Evolutionary conservation across 2,329 filamentous ascomycete genomes (phyloP).

Genomic region (Leptosphaerulina australis): DNA sequence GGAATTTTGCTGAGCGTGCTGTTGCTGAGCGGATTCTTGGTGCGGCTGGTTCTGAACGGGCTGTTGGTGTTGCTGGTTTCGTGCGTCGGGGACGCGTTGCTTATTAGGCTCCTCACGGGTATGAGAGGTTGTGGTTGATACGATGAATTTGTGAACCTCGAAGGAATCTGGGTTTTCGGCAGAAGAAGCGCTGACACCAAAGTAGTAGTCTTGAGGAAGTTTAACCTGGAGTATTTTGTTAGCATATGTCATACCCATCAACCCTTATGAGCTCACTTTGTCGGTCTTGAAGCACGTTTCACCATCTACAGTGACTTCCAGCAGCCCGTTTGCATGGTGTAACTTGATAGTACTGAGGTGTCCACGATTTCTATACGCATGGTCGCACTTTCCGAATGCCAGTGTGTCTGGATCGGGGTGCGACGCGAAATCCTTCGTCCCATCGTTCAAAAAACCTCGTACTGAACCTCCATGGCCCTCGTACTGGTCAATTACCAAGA

Average conservation of each 20-base stretch:
- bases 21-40: conserved; percentile 41
- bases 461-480: conserved; percentile 79
- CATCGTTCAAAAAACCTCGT: conserved; percentile 93
- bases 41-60: conserved; percentile 28
- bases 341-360: conserved; percentile 80
- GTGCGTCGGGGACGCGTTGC: conserved; percentile 37
- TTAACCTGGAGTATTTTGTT: conserved; percentile 60
- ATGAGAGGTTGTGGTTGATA: conserved; percentile 60
- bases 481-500: conserved; percentile 82
- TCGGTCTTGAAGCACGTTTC: conserved; percentile 81
- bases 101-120: conserved; percentile 43
- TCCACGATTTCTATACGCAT: conserved; percentile 89
- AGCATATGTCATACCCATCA: not conserved
- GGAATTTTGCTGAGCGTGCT: conserved; percentile 32
- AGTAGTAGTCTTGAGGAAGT: conserved; percentile 79
- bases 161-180: conserved; percentile 94
- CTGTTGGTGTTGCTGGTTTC: conserved; percentile 38
- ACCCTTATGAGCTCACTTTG: conserved; percentile 53
- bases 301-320: conserved; percentile 83
- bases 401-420: conserved; percentile 80
- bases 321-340: conserved; percentile 66
- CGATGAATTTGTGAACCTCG: conserved; percentile 85
- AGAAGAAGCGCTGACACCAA: conserved; percentile 86
- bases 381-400: conserved; percentile 91
- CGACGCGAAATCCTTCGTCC: conserved; percentile 75